These are phyloP conservation scores for Suillus clintonianus DNA, from an alignment of 768 basidiomycete genomes.

Conservation along the genomic window DNA sequence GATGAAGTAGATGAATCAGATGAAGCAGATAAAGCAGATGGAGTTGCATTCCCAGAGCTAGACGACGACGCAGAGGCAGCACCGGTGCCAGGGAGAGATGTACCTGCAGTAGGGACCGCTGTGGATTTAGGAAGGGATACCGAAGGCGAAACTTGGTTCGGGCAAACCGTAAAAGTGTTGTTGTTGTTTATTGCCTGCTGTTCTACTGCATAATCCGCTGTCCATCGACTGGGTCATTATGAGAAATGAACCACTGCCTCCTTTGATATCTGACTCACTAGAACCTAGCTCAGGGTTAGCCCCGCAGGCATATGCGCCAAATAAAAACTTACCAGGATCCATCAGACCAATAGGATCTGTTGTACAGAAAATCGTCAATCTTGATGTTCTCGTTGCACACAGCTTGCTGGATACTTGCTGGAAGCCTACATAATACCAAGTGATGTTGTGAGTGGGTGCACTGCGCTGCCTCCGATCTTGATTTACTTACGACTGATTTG, in stretches of 20 bases:
- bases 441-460: not conserved
- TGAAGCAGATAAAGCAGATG: not conserved
- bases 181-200: constrained; percentile 19
- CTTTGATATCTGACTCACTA: constrained; percentile 10
- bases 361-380: constrained; percentile 8
- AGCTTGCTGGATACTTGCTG: constrained; percentile 18
- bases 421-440: constrained; percentile 7
- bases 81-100: not conserved
- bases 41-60: not conserved
- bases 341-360: constrained; percentile 15
- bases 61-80: not conserved
- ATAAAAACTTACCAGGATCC: constrained; percentile 17
- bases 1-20: not conserved
- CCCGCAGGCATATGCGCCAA: not conserved
- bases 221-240: constrained; percentile 15
- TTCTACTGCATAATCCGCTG: constrained; percentile 15
- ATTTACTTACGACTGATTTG: constrained; percentile 8
- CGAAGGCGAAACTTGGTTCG: constrained; percentile 10
- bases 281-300: not conserved
- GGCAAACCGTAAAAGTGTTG: constrained; percentile 30
- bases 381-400: constrained; percentile 24
- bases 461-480: not conserved
- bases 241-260: not conserved
- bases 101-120: not conserved
- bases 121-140: constrained; percentile 3